Conservation (phyloP, 1,284 basidiomycete genomes). For the Ceratobasidium theobromae region DNA sequence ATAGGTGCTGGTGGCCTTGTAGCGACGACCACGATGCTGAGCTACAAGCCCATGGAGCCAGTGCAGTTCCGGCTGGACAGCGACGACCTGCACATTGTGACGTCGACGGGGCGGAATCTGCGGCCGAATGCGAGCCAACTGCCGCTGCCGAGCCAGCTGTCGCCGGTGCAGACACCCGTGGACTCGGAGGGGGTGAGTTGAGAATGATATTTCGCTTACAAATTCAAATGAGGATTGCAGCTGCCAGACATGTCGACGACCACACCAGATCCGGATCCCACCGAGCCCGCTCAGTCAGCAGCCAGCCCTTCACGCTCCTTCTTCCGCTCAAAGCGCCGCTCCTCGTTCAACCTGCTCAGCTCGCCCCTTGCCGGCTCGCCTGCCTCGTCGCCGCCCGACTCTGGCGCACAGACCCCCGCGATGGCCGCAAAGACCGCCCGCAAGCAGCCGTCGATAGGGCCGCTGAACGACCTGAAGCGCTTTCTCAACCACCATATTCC, state of each 20-base stretch:
- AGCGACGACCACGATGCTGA: slow-evolving; percentile 5
- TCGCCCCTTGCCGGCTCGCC: slow-evolving; percentile 27
- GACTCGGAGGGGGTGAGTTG: slow-evolving; percentile 2
- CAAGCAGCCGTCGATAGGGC: slow-evolving; percentile 46
- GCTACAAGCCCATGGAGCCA: slow-evolving; percentile 29
- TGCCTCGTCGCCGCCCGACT: slow-evolving; percentile 23
- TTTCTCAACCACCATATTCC: slow-evolving; percentile 89
- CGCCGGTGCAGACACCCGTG: slow-evolving; percentile 15
- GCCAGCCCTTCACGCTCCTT: slow-evolving; percentile 13
- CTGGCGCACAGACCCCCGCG: slow-evolving; percentile 25
- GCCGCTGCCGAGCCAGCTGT: slow-evolving; percentile 5
- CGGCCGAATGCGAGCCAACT: neutral
- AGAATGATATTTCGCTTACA: slow-evolving; percentile 20
- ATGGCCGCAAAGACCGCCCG: slow-evolving; percentile 10
- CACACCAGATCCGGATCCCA: neutral
- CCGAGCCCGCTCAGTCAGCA: neutral
- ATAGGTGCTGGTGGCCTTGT: too few relatives aligned
- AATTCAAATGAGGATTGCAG: too few relatives aligned
- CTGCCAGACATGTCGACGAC: neutral
- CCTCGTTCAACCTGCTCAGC: slow-evolving; percentile 21
- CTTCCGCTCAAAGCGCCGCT: slow-evolving; percentile 29
- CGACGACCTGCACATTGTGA: slow-evolving; percentile 26
- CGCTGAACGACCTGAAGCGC: slow-evolving; percentile 86
- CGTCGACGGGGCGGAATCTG: neutral
- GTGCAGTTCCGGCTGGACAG: slow-evolving; percentile 26